Conservation (phyloP, 345 rosid species). For the Syzygium aqueum region DNA sequence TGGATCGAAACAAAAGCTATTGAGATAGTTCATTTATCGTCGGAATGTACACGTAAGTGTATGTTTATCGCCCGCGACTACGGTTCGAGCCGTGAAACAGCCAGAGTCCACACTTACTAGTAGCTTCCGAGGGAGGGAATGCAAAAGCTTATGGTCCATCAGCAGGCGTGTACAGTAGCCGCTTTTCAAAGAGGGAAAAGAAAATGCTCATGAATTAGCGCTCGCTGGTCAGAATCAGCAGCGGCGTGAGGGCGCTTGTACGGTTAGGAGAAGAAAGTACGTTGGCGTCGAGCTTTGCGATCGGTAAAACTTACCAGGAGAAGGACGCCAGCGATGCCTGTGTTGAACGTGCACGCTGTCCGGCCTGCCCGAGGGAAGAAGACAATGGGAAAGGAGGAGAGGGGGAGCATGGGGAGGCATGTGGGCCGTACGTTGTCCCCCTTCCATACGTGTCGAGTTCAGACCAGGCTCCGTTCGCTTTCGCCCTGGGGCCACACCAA, state of each 20-base stretch:
- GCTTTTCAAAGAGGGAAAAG: not conserved
- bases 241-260: not conserved
- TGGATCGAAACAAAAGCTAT: not conserved
- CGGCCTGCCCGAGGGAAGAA: not conserved
- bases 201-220: not conserved
- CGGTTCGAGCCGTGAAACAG: not conserved
- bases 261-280: not conserved
- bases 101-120: not conserved
- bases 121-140: not conserved
- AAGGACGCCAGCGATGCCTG: not conserved
- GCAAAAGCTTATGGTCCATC: not conserved
- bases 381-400: not conserved
- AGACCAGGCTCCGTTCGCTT: not conserved
- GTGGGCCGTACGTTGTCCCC: not conserved
- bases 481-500: not conserved
- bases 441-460: not conserved
- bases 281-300: not conserved
- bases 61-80: not conserved
- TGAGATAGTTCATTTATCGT: not conserved
- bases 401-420: not conserved
- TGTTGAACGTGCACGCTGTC: not conserved
- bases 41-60: not conserved
- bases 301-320: no score
- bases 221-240: not conserved
- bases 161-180: not conserved